Evolutionary conservation across 768 basidiomycete species (phyloP), one percentile per base, ranked within the genome.

Genomic region (Termitomyces heimii): DNA sequence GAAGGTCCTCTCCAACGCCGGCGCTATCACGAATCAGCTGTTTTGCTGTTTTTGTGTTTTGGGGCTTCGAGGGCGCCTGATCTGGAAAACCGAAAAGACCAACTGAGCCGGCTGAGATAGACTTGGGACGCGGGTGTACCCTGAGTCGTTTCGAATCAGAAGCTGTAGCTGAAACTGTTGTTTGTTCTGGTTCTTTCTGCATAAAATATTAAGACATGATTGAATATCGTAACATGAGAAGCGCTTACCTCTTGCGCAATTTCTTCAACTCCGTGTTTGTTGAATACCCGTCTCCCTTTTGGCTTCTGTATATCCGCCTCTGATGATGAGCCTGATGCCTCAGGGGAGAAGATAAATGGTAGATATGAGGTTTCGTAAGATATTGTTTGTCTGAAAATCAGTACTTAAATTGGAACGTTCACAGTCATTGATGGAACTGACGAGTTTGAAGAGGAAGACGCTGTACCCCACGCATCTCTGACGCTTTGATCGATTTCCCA

Each of bases 301-400:
- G 74, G 70, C 45, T 58, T 65, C 14, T 53, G 53, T 5, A 34
- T 29, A 10, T 44, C 58, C 32, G 66, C 58, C 45, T 63, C 65
- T 57, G 64, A 48, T 51, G 64, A 54, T 50, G 60, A 63, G 55
- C 68, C 58, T 28, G 54, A 68, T 8, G 50, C 66, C 10, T 66
- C 68, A 13, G 77, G 71, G 54, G 77, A 70, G 62, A 84, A 85
- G 18, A 87, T 68, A 67, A 88, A 88, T 4, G 86, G 86, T 28
- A 87, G 67, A 67, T 86, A 87, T 1, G 86, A 88, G 16, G 76
- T 63, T 67, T 88, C 86, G 63, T 86, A 77, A 42, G 76, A 70
- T 52, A 82, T 72, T 39, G 56, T 58, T 46, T 67, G 65, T 20
- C 69, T 72, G 51, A 47, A 2, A 32, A 39, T 58, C 32, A 32